Evolutionary conservation across 1,139 yeast genomes (phyloP), one percentile per base, ranked within the genome.

Genomic region (Scheffersomyces illinoinensis): DNA sequence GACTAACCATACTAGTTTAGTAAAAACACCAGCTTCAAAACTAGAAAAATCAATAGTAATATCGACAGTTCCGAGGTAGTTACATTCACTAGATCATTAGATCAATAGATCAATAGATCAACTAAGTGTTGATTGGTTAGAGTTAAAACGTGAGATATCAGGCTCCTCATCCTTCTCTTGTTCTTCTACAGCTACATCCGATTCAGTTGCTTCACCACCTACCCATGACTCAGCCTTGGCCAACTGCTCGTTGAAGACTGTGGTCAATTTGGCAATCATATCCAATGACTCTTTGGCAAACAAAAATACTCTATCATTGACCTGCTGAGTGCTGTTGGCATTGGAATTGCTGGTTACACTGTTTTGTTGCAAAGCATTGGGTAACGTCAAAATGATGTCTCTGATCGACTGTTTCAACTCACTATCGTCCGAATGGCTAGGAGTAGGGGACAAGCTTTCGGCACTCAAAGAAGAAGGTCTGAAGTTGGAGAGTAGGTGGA

Each of bases 271-370:
- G 53, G 89, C 83, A 53, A 95, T 89, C 93, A 93, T 92, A 53
- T 90, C 96, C 58, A 95, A 78, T 0, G 97, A 88, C 73, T 95
- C 99, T 64, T 90, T 90, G 0, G 98, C 98, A 62, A 95, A 80
- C 10, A 90, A 83, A 53, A 95, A 76, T 1, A 92, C 90, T 64
- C 87, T 85, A 53, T 90, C 92, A 67, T 85, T 86, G 20, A 73
- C 76, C 71, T 70, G 81, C 62, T 62, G 72, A 51, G 54, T 57
- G 0, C 24, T 47, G 51, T 14, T 20, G n/a, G 75, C 66, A 19
- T 76, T 66, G 7, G 70, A 64, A 46, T 65, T 61, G 53, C 64
- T 65, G 23, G 68, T 55, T 18, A 64, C 61, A 21, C 70, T 65
- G 17, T 70, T 67, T 61, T 75, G 80, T 59, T 77, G 81, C 19